Evolutionary conservation across 1,139 yeast genomes (phyloP), one percentile per base, ranked within the genome.

Genomic region (Blastobotrys malaysiensis): DNA sequence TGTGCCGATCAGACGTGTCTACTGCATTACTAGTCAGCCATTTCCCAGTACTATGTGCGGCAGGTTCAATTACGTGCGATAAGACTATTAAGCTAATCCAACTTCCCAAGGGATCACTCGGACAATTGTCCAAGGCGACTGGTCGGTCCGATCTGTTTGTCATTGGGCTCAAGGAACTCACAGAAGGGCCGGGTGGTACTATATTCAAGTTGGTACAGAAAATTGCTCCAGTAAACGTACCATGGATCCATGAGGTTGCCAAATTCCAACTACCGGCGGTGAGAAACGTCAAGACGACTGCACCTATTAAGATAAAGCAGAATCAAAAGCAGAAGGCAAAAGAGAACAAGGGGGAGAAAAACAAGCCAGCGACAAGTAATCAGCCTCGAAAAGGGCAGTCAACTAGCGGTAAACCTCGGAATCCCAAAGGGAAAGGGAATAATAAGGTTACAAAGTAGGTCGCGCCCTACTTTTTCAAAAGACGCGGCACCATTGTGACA

Each of bases 41-140:
- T 52, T 62, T 61, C 44, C 66, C 66, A 9, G 50, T 61, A 19
- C 52, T 61, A 7, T 59, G 65, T 50, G 63, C 61, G 9, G 61
- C 57, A 3, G 58, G 58, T 1, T 56, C 59, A 4, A 27, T 53
- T 18, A 26, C 45, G 20, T 19, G 18, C 26, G 48, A 20, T 2
- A 22, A 53, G 27, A 36, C 48, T 21, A 57, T 56, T 6, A 61
- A 59, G 48, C 55, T 63, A 19, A 46, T 63, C 14, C 60, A 55
- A 36, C 54, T 63, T 11, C 65, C 65, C 2, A 52, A 53, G 26
- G 65, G 65, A 4, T 53, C 66, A 1, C 48, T 58, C 24, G 51
- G 52, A 5, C 46, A 44, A 14, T 53, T 63, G 6, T 54, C 61
- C 2, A 50, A 50, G n/a, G 59, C 59, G 9, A n/a, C 52, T 3